These are phyloP conservation scores for Pythium angustatum DNA, from an alignment of 352 stramenopile species.

Conservation along the genomic window DNA sequence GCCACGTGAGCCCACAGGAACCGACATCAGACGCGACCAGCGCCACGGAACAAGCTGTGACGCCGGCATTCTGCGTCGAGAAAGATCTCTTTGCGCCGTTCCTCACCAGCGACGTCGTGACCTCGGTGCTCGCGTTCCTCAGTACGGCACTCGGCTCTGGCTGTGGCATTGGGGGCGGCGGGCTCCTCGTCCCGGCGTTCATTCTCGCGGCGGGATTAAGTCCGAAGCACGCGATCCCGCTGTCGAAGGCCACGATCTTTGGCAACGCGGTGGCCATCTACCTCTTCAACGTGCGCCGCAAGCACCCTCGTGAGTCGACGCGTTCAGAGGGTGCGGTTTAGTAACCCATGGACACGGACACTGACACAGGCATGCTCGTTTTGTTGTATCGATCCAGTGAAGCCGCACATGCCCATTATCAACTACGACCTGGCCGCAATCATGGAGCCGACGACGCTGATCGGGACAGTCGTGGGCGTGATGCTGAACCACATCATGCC, in stretches of 20 bases:
- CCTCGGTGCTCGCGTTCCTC: conserved; percentile 73
- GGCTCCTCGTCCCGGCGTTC: conserved; percentile 97
- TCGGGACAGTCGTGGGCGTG: conserved; percentile 76
- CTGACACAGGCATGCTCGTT: too few relatives aligned
- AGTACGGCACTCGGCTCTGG: conserved; percentile 89
- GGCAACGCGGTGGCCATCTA: conserved; percentile 95
- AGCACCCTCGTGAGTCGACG: conserved; percentile 83
- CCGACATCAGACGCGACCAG: conserved; percentile 29
- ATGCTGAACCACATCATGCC: conserved; percentile 85
- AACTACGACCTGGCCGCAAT: conserved; percentile 97
- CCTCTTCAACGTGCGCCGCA: conserved; percentile 91
- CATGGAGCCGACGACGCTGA: conserved; percentile 95
- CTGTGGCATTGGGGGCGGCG: conserved; percentile 92
- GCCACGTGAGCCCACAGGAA: conserved; percentile 36
- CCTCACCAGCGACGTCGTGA: conserved; percentile 60
- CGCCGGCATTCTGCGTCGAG: conserved; percentile 68
- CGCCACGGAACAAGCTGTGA: conserved; percentile 34
- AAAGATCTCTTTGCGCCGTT: conserved; percentile 84
- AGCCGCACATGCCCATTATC: conserved; percentile 92
- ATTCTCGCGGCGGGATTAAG: conserved; percentile 93
- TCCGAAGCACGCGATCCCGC: conserved; percentile 95
- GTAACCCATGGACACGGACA: too few relatives aligned
- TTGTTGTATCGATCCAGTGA: conserved; percentile 30
- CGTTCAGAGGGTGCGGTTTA: neutral
- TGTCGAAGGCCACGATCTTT: conserved; percentile 98